Base-by-base conservation (phyloP, 495 filamentous ascomycete genomes). In the Mytilinidion resinicola region DNA sequence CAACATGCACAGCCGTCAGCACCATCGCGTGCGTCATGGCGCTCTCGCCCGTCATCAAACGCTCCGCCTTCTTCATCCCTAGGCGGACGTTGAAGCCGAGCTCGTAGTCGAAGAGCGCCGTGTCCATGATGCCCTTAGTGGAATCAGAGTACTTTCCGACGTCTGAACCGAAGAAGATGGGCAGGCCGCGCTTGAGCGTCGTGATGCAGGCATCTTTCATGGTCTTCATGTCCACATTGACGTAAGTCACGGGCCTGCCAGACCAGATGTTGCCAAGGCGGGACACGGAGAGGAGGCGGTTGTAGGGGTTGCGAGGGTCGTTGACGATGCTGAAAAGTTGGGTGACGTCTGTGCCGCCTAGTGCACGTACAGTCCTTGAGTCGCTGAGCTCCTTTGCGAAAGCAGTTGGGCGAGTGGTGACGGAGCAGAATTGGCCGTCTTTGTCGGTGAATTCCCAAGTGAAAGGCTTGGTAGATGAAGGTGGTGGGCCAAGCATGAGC, bases 21-120 rank as follows among this genome's bases (percentile, higher is more conserved):
- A 93, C 88, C 90, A 96, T 96, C 0, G 90, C 90, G 66, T 93
- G 90, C 8, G 89, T 95, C 90, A 95, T 92, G 6, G 77, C 73
- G 19, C 79, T 82, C 73, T 93, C 90, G 5, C 86, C 83, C 0
- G 83, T 85, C 59, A 78, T 71, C 12, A 95, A 73, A 0, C 89
- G 70, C 50, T 87, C 78, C 1, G 85, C 84, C 74, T 95, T 96
- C 64, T 76, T 79, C 77, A 91, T 76, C 1, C 82, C 82, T 21
- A 93, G 74, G 9, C 70, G 72, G 58, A 91, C 73, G 57, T 90
- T 88, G 73, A 93, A 90, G 4, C 86, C 90, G 1, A 93, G 81
- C 59, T 84, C 76, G 67, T 88, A 89, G 64, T 93, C 85, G 57
- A 85, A 78, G 34, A 93, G 72, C 3, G 76, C 77, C 5, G 81